Base-by-base conservation (phyloP, 2,329 filamentous ascomycete species). In the Epichloe glyceriae region DNA sequence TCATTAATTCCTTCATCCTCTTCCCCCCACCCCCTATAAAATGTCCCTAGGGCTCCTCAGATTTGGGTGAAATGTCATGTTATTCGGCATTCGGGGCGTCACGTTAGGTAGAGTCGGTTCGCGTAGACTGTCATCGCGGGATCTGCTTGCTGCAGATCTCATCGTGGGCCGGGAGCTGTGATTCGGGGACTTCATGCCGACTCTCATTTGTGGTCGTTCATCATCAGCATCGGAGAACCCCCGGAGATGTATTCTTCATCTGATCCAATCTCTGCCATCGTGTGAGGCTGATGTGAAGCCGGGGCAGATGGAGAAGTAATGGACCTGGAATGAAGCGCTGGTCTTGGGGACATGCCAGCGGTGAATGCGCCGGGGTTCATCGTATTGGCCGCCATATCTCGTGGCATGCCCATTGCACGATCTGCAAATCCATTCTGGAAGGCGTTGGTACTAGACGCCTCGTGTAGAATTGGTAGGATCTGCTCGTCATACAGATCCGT, bases 341-440 rank as follows among this genome's bases (percentile, higher is more conserved):
- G 86, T 5, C 88, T 74, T 7, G 67, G 66, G 11, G 70, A 62
- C 10, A 70, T 60, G 14, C 67, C 63, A 4, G 69, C 60, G 54
- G 69, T 74, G 67, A 84, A 76, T 26, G 78, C 78, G 7, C 73
- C 79, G 0, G 81, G 79, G 50, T 75, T 81, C 79, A 83, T 81
- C 3, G 76, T 73, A 56, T 82, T 82, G 48, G 72, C 69, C 56
- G 75, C 80, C 20, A 74, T 73, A 14, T 80, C 82, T 19, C 82
- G 80, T 12, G 76, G 76, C 64, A 77, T 67, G 12, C 79, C 69
- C 4, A 80, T 76, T 1, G 81, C 76, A 22, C 84, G 75, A 60
- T 96, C 91, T 1, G 83, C 79, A 59, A 96, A 91, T 4, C 88
- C 88, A 60, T 90, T 94, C 58, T 95, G 88, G 65, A 97, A 93